Evolutionary conservation across 192 early-diverging fungal genomes (phyloP).

Genomic region (Coemansia asiatica): DNA sequence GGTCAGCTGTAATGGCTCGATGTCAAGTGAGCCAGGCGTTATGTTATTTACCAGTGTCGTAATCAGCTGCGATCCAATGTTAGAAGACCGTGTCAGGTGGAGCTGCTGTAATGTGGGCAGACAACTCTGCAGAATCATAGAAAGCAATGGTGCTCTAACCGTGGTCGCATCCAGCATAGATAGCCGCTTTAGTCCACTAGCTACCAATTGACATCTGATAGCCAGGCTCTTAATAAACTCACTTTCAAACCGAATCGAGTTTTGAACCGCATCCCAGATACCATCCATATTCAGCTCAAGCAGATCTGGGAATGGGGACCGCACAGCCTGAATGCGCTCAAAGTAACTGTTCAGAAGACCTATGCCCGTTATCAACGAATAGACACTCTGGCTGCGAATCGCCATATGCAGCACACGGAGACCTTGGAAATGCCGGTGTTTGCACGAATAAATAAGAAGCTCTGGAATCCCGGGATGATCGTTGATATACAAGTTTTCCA

Average conservation of each 20-base stretch:
- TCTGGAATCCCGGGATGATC: conserved; percentile 46
- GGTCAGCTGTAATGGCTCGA: conserved; percentile 12
- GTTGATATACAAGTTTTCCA: conserved; percentile 36
- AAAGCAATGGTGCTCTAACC: conserved; percentile 1
- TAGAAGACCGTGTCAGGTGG: conserved; percentile 23
- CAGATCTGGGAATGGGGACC: conserved; percentile 28
- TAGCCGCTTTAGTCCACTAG: conserved; percentile 14
- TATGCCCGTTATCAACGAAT: conserved; percentile 13
- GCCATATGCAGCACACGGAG: conserved; percentile 37
- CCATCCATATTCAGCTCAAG: conserved; percentile 39
- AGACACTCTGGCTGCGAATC: conserved; percentile 26
- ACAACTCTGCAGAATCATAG: conserved; percentile 7
- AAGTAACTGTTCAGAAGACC: conserved; percentile 29
- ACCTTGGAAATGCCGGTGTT: conserved; percentile 27
- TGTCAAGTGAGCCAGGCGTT: not conserved
- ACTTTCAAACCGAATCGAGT: conserved; percentile 23
- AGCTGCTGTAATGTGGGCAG: conserved; percentile 25
- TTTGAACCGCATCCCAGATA: conserved; percentile 19
- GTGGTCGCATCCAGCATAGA: conserved; percentile 30
- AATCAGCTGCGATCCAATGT: conserved; percentile 12
- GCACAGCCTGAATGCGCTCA: conserved; percentile 10
- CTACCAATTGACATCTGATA: conserved; percentile 11
- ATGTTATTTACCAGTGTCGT: not conserved
- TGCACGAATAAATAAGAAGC: conserved; percentile 37
- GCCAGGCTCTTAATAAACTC: conserved; percentile 1